Conservation (phyloP, 352 stramenopile species). For the Phytopythium mirpurense region DNA sequence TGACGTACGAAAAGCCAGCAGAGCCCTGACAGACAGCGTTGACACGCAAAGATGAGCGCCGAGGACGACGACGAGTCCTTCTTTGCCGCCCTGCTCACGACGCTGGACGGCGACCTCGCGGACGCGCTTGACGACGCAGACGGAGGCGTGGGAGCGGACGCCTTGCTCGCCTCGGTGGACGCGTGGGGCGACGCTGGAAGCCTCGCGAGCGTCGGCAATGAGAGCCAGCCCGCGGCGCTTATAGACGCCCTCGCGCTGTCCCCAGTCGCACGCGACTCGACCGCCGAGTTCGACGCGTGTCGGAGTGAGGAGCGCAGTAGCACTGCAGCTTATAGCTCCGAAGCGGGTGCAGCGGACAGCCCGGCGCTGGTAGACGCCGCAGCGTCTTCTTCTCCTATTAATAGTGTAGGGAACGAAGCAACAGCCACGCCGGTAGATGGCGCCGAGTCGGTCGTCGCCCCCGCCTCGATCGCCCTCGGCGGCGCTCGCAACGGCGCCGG, state of each 20-base stretch:
- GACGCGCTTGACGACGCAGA: background rate
- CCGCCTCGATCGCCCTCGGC: no score
- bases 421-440: no score
- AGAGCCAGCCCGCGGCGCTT: background rate
- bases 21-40: no score
- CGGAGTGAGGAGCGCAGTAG: background rate
- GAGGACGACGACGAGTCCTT: background rate
- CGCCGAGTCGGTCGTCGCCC: no score
- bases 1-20: no score
- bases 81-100: background rate
- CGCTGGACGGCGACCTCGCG: background rate
- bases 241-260: background rate
- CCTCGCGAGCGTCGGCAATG: background rate
- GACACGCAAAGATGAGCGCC: background rate
- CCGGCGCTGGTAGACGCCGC: no score
- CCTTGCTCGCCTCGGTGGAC: background rate
- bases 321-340: background rate
- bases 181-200: background rate
- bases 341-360: background rate
- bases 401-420: no score
- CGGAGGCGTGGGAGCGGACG: background rate
- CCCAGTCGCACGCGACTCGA: background rate
- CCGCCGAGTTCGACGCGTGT: background rate
- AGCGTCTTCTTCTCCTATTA: no score
- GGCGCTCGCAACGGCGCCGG: background rate